These are phyloP conservation scores for Austroboletus novae-zelandiae DNA, from an alignment of 1,284 basidiomycete genomes.

Conservation along the genomic window DNA sequence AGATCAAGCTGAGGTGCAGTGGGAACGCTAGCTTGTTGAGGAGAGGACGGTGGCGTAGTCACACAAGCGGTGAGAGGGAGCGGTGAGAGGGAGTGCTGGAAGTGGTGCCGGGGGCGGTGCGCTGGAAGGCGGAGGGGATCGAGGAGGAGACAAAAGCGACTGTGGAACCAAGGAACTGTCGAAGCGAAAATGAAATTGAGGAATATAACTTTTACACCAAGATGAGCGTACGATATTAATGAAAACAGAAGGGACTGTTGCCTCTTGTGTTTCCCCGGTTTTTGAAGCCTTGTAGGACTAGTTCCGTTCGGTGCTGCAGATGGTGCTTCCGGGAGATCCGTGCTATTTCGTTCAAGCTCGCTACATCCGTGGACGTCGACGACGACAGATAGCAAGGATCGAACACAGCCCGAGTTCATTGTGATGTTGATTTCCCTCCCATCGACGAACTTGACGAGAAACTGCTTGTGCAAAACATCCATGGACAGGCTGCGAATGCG, in stretches of 20 bases:
- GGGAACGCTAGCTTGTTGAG: slow-evolving; percentile 11
- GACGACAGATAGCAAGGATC: slow-evolving; percentile 48
- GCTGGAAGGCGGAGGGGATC: slow-evolving; percentile 24
- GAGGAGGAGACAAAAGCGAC: slow-evolving; percentile 21
- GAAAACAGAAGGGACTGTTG: slow-evolving; percentile 66
- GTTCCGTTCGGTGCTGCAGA: slow-evolving; percentile 14
- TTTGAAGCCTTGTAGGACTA: slow-evolving; percentile 19
- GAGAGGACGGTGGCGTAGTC: slow-evolving; percentile 5
- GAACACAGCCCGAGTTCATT: slow-evolving; percentile 41
- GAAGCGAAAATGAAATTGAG: slow-evolving; percentile 6
- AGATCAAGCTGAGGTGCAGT: slow-evolving; percentile 28
- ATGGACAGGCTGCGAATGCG: slow-evolving; percentile 62
- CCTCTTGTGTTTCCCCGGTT: slow-evolving; percentile 47
- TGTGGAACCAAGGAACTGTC: slow-evolving; percentile 41
- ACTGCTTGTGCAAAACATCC: slow-evolving; percentile 48
- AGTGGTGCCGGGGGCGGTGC: slow-evolving; percentile 29
- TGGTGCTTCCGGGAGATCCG: slow-evolving; percentile 29
- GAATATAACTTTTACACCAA: background rate
- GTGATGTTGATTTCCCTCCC: slow-evolving; percentile 51
- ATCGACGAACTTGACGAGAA: too few relatives aligned
- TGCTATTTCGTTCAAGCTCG: slow-evolving; percentile 34
- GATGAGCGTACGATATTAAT: slow-evolving; percentile 53
- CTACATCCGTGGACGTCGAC: slow-evolving; percentile 49
- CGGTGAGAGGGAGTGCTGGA: slow-evolving; percentile 18
- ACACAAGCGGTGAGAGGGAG: slow-evolving; percentile 18